phyloP scores from a whole-genome alignment of 148 eudicot genomes.

The Silene conica region DNA sequence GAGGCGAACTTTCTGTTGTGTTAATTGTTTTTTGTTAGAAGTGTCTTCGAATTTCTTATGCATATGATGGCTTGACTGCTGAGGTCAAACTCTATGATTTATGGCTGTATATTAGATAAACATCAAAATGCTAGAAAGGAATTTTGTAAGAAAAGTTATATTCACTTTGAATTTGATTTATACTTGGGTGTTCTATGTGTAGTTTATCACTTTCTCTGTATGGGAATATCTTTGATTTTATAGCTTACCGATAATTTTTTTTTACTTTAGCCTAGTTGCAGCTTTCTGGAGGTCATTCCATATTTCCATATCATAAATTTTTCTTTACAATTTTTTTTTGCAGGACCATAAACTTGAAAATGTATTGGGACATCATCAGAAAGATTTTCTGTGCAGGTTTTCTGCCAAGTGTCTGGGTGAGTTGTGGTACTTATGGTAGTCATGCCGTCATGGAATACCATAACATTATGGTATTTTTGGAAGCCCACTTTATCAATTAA shows the following conservation, averaged over 20 bases:
- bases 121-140: background rate
- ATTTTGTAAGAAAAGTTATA: background rate
- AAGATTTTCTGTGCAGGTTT: slow-evolving; percentile 39
- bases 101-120: background rate
- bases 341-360: slow-evolving; percentile 46
- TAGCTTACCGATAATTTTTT: background rate
- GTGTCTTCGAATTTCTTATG: background rate
- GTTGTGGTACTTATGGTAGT: slow-evolving; percentile 16
- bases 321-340: background rate
- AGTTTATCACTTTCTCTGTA: background rate
- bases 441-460: slow-evolving; percentile 5
- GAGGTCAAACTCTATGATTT: background rate
- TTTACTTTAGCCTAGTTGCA: background rate
- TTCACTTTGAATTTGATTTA: slow-evolving; percentile 9
- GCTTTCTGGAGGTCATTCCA: slow-evolving; percentile 1
- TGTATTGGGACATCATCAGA: slow-evolving; percentile 43
- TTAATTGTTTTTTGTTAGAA: background rate
- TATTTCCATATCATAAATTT: background rate
- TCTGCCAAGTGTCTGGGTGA: slow-evolving; percentile 40
- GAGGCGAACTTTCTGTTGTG: background rate
- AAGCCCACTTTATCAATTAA: background rate
- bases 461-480: slow-evolving; percentile 2
- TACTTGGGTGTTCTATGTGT: background rate
- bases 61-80: background rate
- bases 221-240: background rate